Percentiles rank a stretch among this genome's conserved stretches.
These are phyloP conservation scores for Heliosperma pusillum DNA, from an alignment of 148 eudicot species.

Conservation along the genomic window DNA sequence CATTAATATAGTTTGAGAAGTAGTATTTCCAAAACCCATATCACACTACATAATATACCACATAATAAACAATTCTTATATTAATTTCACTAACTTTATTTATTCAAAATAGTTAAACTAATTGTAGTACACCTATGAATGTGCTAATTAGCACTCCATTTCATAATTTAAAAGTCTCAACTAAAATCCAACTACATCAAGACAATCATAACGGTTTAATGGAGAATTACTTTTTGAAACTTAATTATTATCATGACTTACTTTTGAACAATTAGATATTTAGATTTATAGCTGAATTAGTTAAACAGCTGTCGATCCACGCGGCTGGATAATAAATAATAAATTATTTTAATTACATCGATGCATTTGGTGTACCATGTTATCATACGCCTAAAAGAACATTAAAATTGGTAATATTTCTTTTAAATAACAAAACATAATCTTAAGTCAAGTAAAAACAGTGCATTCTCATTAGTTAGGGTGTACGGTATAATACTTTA, in stretches of 20 bases:
- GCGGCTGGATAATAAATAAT: not conserved
- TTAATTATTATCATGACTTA: not conserved
- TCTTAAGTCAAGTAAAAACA: too few relatives aligned
- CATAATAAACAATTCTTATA: not conserved
- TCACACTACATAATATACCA: not conserved
- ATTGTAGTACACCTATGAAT: slow-evolving; percentile 17
- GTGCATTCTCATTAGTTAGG: too few relatives aligned
- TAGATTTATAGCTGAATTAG: slow-evolving; percentile 15
- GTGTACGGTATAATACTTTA: too few relatives aligned
- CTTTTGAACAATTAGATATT: not conserved
- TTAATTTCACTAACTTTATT: not conserved
- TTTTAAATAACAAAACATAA: too few relatives aligned
- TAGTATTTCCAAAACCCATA: not conserved
- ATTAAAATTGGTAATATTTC: too few relatives aligned
- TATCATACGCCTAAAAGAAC: too few relatives aligned
- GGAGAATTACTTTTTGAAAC: not conserved
- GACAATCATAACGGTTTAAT: slow-evolving; percentile 10
- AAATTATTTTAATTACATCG: too few relatives aligned
- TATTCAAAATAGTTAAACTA: not conserved
- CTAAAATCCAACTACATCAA: slow-evolving; percentile 18
- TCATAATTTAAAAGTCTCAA: not conserved
- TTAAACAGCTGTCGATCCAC: slow-evolving; percentile 26
- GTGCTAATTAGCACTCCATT: not conserved
- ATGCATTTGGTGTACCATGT: too few relatives aligned
- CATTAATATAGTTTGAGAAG: too few relatives aligned